A percentile compares a stretch with the other conserved stretches of the same genome.
Evolutionary conservation across 2,329 filamentous ascomycete species (phyloP).

Genomic region (Colletotrichum phormii): DNA sequence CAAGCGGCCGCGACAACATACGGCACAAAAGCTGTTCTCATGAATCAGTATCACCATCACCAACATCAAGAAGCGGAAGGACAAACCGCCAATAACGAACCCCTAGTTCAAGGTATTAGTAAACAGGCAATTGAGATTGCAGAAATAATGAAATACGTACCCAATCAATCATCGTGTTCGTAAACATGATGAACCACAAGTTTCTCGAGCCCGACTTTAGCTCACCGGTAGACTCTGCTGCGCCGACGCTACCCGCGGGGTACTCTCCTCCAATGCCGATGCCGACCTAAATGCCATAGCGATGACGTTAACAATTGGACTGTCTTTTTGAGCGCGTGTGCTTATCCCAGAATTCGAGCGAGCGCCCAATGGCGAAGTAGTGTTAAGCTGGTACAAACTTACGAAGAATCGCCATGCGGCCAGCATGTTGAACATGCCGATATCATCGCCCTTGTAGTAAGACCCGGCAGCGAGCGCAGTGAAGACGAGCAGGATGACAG

Average conservation of each 20-base stretch:
- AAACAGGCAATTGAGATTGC: constrained; percentile 45
- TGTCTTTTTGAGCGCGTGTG: not conserved
- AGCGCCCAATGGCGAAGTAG: too few relatives aligned
- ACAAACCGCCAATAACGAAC: constrained; percentile 81
- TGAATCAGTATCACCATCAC: not conserved
- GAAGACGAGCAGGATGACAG: constrained; percentile 86
- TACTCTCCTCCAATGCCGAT: constrained; percentile 68
- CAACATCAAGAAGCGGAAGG: not conserved
- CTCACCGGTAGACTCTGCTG: constrained; percentile 86
- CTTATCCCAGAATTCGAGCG: not conserved
- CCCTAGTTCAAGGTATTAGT: constrained; percentile 52
- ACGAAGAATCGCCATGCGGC: constrained; percentile 88
- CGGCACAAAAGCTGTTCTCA: constrained; percentile 27
- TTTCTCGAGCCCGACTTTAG: constrained; percentile 85
- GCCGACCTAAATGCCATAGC: constrained; percentile 7
- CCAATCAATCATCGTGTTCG: constrained; percentile 86
- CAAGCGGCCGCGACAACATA: constrained; percentile 68
- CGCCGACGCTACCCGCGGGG: constrained; percentile 85
- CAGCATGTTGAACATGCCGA: constrained; percentile 80
- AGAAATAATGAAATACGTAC: constrained; percentile 19
- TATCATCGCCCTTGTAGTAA: constrained; percentile 76
- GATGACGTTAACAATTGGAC: constrained; percentile 9
- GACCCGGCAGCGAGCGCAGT: constrained; percentile 82
- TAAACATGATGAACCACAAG: constrained; percentile 91
- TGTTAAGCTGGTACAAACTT: constrained; percentile 47